Conservation (phyloP, 2,329 filamentous ascomycete genomes). For the Aspergillus brasiliensis region DNA sequence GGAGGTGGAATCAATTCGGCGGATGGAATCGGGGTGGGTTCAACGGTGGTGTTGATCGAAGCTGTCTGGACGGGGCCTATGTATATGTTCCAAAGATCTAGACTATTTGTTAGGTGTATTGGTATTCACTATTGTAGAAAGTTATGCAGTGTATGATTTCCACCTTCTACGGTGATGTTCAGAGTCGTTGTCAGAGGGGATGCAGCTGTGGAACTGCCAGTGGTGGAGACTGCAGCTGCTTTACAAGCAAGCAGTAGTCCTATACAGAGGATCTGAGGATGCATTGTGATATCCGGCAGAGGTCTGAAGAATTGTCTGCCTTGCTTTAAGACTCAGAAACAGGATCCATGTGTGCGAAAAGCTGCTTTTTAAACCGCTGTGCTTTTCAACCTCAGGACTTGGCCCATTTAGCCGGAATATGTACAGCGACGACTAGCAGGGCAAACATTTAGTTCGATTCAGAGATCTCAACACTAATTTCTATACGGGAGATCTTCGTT, state of each 20-base stretch:
- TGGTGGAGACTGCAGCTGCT: not conserved
- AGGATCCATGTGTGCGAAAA: not conserved
- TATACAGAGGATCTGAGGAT: not conserved
- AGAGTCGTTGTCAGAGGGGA: not conserved
- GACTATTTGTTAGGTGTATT: not conserved
- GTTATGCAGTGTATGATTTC: not conserved
- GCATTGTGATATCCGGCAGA: not conserved
- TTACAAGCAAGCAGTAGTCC: not conserved
- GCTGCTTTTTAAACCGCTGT: not conserved
- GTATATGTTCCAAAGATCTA: not conserved
- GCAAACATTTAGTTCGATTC: not conserved
- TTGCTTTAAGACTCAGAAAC: not conserved
- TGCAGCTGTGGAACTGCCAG: not conserved
- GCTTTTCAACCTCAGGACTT: not conserved
- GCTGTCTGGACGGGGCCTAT: not conserved
- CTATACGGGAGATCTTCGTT: not conserved
- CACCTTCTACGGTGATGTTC: not conserved
- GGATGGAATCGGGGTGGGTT: slow-evolving; percentile 1
- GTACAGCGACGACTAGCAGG: not conserved
- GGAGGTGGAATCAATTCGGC: not conserved
- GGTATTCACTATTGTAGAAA: no score
- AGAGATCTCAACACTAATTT: not conserved
- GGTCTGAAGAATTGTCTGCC: not conserved
- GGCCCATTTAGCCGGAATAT: not conserved
- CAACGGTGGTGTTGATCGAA: not conserved